phyloP scores from a whole-genome alignment of 2,329 filamentous ascomycete species.

The Ophiostoma sp. region DNA sequence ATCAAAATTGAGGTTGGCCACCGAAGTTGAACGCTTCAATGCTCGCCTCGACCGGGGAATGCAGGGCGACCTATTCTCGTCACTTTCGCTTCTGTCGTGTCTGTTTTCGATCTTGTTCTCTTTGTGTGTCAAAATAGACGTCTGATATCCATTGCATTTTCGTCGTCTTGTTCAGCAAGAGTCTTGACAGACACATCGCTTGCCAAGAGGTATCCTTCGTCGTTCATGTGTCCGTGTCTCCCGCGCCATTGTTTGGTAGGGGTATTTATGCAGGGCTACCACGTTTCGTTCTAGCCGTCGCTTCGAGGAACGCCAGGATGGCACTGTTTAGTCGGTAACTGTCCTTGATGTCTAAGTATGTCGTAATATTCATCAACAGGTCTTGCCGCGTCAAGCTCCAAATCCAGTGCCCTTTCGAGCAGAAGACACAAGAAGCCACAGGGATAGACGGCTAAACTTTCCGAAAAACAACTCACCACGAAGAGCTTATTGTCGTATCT shows the following conservation, averaged over 20 bases:
- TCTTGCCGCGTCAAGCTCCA: neutral
- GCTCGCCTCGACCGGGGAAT: neutral
- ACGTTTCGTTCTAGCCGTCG: slow-evolving; percentile 16
- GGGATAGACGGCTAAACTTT: slow-evolving; percentile 13
- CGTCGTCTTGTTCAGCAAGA: neutral
- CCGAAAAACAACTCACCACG: neutral
- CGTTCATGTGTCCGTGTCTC: neutral
- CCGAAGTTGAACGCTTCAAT: neutral
- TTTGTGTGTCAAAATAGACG: neutral
- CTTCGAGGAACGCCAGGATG: neutral
- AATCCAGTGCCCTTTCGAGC: neutral
- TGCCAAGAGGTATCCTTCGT: slow-evolving; percentile 2
- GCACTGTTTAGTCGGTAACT: neutral
- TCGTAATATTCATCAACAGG: neutral
- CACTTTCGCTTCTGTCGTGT: neutral
- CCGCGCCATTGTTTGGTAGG: slow-evolving; percentile 18
- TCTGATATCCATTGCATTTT: neutral
- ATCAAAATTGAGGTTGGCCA: neutral
- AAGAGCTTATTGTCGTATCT: neutral
- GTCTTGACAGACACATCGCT: neutral
- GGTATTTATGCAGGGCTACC: neutral
- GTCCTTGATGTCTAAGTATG: neutral
- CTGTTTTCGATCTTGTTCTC: neutral
- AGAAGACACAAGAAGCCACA: neutral
- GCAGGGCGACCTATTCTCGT: neutral